Percentiles rank a stretch among this genome's conserved stretches.
These are phyloP conservation scores for Bryoerythrophyllum caledonicum DNA, from an alignment of 225 moss, liverwort and hornwort genomes.

Conservation along the genomic window DNA sequence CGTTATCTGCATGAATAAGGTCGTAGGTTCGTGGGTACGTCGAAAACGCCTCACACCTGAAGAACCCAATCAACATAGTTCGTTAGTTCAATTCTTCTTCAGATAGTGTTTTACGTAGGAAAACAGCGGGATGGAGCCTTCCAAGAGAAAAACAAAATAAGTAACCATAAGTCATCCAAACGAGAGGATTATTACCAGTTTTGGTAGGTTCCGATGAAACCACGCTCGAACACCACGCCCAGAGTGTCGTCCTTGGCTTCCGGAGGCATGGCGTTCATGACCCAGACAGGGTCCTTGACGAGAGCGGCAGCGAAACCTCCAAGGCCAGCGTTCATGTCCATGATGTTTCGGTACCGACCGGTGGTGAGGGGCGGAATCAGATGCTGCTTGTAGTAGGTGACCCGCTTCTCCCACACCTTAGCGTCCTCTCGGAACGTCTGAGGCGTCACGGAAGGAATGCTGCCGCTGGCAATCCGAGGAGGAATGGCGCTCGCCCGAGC, in stretches of 20 bases:
- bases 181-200: constrained; percentile 58
- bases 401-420: constrained; percentile 61
- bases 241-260: constrained; percentile 72
- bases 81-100: background rate
- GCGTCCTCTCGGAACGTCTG: constrained; percentile 59
- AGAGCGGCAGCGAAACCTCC: constrained; percentile 92
- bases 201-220: constrained; percentile 91
- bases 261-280: constrained; percentile 83
- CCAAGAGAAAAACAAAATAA: too few relatives aligned
- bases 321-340: constrained; percentile 96
- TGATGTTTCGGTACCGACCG: constrained; percentile 77
- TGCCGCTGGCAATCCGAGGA: constrained; percentile 69
- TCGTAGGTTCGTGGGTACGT: constrained; percentile 96
- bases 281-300: constrained; percentile 69
- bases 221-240: constrained; percentile 83
- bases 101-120: too few relatives aligned
- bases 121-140: too few relatives aligned
- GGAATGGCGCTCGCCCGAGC: constrained; percentile 64
- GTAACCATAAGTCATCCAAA: background rate
- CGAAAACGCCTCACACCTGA: constrained; percentile 94
- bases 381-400: constrained; percentile 51
- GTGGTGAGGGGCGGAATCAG: constrained; percentile 54
- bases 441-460: constrained; percentile 57
- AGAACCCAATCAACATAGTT: background rate
- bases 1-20: constrained; percentile 71